Conservation (phyloP, 1,284 basidiomycete genomes). For the Caloboletus firmus region DNA sequence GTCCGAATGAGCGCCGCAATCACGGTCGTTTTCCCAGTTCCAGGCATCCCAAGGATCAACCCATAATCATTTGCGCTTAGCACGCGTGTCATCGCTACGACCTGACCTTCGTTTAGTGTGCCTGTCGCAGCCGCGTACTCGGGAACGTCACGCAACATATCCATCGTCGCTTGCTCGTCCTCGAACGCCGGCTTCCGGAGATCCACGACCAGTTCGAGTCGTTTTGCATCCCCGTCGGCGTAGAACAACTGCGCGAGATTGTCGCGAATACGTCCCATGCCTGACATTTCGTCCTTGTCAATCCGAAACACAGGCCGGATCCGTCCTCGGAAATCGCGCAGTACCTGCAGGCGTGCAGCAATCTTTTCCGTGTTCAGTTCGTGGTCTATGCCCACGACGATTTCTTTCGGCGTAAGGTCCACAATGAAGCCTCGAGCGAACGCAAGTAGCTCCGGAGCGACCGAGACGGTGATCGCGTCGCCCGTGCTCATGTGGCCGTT, state of each 20-base stretch:
- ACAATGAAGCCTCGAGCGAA: slow-evolving; percentile 84
- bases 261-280: slow-evolving; percentile 85
- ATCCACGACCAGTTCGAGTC: slow-evolving; percentile 80
- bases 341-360: slow-evolving; percentile 21
- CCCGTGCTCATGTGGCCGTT: slow-evolving; percentile 77
- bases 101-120: slow-evolving; percentile 76
- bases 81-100: slow-evolving; percentile 70
- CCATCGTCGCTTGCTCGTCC: slow-evolving; percentile 32
- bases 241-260: slow-evolving; percentile 92
- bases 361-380: slow-evolving; percentile 61
- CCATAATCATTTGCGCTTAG: slow-evolving; percentile 87
- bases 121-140: slow-evolving; percentile 27
- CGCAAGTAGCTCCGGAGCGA: slow-evolving; percentile 82
- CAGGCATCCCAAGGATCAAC: slow-evolving; percentile 94
- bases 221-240: slow-evolving; percentile 63
- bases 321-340: slow-evolving; percentile 14
- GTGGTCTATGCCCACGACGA: slow-evolving; percentile 83
- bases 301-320: slow-evolving; percentile 68
- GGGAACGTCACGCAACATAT: slow-evolving; percentile 18
- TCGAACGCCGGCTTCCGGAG: slow-evolving; percentile 68
- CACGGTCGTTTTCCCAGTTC: slow-evolving; percentile 97
- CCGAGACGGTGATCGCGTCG: slow-evolving; percentile 84
- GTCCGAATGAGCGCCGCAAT: slow-evolving; percentile 85
- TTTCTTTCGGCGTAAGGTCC: slow-evolving; percentile 60
- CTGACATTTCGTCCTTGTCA: slow-evolving; percentile 90